phyloP scores from a whole-genome alignment of 192 early-diverging fungal genomes.

The Entomortierella beljakovae region DNA sequence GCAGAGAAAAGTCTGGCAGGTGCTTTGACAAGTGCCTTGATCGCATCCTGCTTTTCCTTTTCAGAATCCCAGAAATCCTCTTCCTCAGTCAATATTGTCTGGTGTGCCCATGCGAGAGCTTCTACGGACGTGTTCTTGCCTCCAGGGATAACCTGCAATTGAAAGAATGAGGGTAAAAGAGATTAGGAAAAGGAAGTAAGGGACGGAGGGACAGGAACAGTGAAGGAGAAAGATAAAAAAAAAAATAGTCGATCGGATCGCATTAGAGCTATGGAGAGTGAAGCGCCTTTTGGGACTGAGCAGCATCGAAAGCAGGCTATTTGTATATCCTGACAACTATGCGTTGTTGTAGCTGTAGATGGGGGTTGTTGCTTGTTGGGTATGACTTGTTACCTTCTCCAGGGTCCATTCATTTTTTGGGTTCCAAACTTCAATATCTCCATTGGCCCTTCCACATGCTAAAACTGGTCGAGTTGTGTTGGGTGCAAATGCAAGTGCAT shows the following conservation, averaged over 20 bases:
- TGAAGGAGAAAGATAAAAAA: conserved; percentile 5
- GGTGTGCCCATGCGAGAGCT: conserved; percentile 86
- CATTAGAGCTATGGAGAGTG: no score
- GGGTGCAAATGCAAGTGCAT: conserved; percentile 84
- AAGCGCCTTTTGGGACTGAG: no score
- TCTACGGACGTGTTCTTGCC: conserved; percentile 80
- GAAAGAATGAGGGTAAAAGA: not conserved
- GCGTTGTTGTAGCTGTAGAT: no score
- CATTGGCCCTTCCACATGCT: conserved; percentile 91
- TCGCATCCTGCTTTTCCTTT: conserved; percentile 66
- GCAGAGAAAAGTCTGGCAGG: conserved; percentile 88
- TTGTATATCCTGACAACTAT: no score
- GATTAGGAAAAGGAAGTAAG: not conserved
- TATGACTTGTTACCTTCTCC: conserved; percentile 79
- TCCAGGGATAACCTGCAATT: conserved; percentile 82
- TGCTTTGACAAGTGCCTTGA: conserved; percentile 59
- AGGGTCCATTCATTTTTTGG: conserved; percentile 74
- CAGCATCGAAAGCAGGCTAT: no score
- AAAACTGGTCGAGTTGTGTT: conserved; percentile 61
- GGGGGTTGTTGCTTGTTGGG: not conserved
- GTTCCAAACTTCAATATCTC: conserved; percentile 95
- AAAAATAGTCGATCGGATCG: no score
- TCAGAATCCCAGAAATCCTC: conserved; percentile 76
- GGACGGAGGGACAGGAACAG: no score
- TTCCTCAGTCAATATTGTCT: conserved; percentile 70